Conservation (phyloP, 2,329 filamentous ascomycete genomes). For the Aspergillus pseudonomiae region DNA sequence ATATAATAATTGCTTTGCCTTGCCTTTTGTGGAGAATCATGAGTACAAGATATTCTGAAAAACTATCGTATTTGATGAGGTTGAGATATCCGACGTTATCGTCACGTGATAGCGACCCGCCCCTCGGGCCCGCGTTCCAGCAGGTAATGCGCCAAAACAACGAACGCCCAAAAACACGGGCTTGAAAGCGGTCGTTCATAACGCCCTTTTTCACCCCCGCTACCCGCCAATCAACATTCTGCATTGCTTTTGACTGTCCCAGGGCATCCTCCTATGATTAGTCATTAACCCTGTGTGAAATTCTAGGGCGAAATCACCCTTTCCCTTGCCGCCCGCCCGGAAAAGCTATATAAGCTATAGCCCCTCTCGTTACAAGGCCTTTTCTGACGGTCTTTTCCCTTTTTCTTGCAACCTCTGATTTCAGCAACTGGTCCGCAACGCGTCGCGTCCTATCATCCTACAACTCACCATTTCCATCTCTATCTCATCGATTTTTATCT, state of each 20-base stretch:
- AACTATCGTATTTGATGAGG: neutral
- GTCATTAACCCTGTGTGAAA: conserved; percentile 22
- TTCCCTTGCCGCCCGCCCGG: conserved; percentile 22
- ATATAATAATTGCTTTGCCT: neutral
- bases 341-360: conserved; percentile 35
- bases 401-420: conserved; percentile 16
- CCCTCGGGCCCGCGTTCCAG: neutral
- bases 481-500: conserved; percentile 23
- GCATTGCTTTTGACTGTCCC: conserved; percentile 26
- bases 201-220: conserved; percentile 37
- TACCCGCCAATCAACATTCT: conserved; percentile 38
- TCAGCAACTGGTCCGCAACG: conserved; percentile 18
- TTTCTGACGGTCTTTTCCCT: conserved; percentile 22
- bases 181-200: conserved; percentile 46
- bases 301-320: conserved; percentile 18
- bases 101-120: conserved; percentile 2
- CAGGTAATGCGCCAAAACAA: conserved; percentile 10
- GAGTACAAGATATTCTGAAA: no score
- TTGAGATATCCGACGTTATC: conserved; percentile 3
- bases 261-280: conserved; percentile 31
- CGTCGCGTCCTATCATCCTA: conserved; percentile 20
- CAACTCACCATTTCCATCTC: conserved; percentile 11
- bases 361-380: conserved; percentile 17
- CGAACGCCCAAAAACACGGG: conserved; percentile 25
- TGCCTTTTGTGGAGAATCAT: neutral